These are phyloP conservation scores for Dorcoceras hygrometricum DNA, from an alignment of 257 asterid genomes.

Conservation along the genomic window DNA sequence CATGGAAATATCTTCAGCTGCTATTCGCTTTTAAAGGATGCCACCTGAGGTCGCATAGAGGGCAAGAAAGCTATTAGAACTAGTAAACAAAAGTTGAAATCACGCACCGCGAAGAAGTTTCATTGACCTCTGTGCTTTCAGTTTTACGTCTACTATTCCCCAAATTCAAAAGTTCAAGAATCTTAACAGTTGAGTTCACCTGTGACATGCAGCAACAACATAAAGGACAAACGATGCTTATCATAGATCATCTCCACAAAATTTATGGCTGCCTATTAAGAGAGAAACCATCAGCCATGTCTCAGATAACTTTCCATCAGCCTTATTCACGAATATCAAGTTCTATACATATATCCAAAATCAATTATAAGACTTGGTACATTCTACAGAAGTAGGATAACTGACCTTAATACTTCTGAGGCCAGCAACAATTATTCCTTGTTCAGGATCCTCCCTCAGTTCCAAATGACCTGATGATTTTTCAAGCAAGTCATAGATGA, in stretches of 20 bases:
- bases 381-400: slow-evolving; percentile 19
- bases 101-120: slow-evolving; percentile 92
- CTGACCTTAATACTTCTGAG: slow-evolving; percentile 81
- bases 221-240: slow-evolving; percentile 23
- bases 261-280: slow-evolving; percentile 7
- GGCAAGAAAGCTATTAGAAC: slow-evolving; percentile 12
- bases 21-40: slow-evolving; percentile 1
- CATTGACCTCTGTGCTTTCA: slow-evolving; percentile 86
- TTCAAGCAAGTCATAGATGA: slow-evolving; percentile 89
- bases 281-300: slow-evolving; percentile 3
- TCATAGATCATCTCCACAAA: slow-evolving; percentile 17
- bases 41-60: background rate
- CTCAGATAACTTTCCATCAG: slow-evolving; percentile 12
- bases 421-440: slow-evolving; percentile 90
- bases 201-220: slow-evolving; percentile 35
- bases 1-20: slow-evolving; percentile 13
- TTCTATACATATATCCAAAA: slow-evolving; percentile 3
- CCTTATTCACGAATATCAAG: slow-evolving; percentile 19
- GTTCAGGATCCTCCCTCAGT: slow-evolving; percentile 92
- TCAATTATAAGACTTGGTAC: slow-evolving; percentile 4
- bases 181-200: slow-evolving; percentile 93
- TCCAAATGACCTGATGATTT: slow-evolving; percentile 91
- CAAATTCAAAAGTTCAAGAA: slow-evolving; percentile 82
- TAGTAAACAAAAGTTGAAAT: slow-evolving; percentile 19
- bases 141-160: slow-evolving; percentile 97